These are phyloP conservation scores for Gautieria morchelliformis DNA, from an alignment of 768 basidiomycete species.

Conservation along the genomic window DNA sequence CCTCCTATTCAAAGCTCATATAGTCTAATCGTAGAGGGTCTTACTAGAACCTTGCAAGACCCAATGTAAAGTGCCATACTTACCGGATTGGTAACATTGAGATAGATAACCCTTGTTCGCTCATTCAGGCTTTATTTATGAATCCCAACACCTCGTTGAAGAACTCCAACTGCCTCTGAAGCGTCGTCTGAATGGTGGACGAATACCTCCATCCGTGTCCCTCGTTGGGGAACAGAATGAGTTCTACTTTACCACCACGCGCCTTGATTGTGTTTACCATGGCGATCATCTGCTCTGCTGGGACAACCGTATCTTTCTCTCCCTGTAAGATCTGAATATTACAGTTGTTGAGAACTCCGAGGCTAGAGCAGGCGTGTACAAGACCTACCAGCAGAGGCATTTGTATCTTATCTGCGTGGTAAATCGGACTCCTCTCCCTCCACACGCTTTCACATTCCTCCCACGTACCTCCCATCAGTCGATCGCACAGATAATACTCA, in stretches of 20 bases:
- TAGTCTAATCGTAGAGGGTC: too few species aligned
- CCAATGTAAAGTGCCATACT: too few species aligned
- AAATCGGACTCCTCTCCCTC: slow-evolving; percentile 51
- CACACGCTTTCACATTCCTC: slow-evolving; percentile 48
- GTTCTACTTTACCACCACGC: slow-evolving; percentile 44
- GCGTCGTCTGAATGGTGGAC: slow-evolving; percentile 41
- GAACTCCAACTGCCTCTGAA: slow-evolving; percentile 43
- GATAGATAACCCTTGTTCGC: too few species aligned
- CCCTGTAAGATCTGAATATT: slow-evolving; percentile 54
- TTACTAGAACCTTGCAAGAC: too few species aligned
- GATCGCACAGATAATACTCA: slow-evolving; percentile 46
- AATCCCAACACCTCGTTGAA: slow-evolving; percentile 35
- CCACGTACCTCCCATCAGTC: slow-evolving; percentile 49
- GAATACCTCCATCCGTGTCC: slow-evolving; percentile 55
- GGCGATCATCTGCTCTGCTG: slow-evolving; percentile 49
- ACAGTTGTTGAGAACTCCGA: too few species aligned
- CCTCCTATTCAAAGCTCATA: too few species aligned
- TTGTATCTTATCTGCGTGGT: slow-evolving; percentile 50
- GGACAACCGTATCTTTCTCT: slow-evolving; percentile 52
- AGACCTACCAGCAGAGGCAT: slow-evolving; percentile 50
- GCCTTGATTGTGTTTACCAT: slow-evolving; percentile 46
- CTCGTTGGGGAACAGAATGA: slow-evolving; percentile 52
- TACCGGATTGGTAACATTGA: too few species aligned
- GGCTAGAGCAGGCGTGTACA: neutral
- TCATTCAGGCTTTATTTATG: neutral